Conservation (phyloP, 1,284 basidiomycete genomes). For the Amylostereum areolatum region DNA sequence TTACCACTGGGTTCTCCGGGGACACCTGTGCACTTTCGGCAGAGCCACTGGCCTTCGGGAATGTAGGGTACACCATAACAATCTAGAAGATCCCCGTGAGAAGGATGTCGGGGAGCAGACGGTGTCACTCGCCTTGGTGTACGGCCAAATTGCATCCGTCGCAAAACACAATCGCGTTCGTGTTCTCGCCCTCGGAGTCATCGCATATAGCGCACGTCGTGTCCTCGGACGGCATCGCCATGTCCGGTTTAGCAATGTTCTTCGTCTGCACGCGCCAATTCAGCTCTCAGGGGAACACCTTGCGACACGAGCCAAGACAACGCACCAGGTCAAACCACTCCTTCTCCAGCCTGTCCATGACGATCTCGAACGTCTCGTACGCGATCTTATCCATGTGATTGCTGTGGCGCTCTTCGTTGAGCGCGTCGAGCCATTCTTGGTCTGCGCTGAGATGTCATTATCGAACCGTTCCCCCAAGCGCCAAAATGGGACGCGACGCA, state of each 20-base stretch:
- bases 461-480: too few species aligned
- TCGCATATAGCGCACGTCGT: constrained; percentile 97
- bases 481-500: constrained; percentile 22
- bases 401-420: constrained; percentile 82
- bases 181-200: constrained; percentile 97
- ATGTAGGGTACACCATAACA: constrained; percentile 99
- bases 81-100: constrained; percentile 42
- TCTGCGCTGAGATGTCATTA: constrained; percentile 40
- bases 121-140: constrained; percentile 74
- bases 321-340: constrained; percentile 96
- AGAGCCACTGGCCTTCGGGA: constrained; percentile 99
- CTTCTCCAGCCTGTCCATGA: constrained; percentile 97
- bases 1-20: constrained; percentile 90
- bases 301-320: constrained; percentile 1
- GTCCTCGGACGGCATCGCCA: constrained; percentile 84
- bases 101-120: neutral
- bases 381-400: constrained; percentile 71
- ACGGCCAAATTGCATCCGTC: constrained; percentile 99
- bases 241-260: constrained; percentile 80
- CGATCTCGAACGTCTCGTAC: constrained; percentile 90
- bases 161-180: constrained; percentile 98
- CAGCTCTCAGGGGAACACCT: neutral
- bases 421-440: constrained; percentile 88
- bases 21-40: constrained; percentile 98
- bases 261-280: constrained; percentile 58